Evolutionary conservation across 2,329 filamentous ascomycete genomes (phyloP).

Genomic region (Calonectria naviculata): DNA sequence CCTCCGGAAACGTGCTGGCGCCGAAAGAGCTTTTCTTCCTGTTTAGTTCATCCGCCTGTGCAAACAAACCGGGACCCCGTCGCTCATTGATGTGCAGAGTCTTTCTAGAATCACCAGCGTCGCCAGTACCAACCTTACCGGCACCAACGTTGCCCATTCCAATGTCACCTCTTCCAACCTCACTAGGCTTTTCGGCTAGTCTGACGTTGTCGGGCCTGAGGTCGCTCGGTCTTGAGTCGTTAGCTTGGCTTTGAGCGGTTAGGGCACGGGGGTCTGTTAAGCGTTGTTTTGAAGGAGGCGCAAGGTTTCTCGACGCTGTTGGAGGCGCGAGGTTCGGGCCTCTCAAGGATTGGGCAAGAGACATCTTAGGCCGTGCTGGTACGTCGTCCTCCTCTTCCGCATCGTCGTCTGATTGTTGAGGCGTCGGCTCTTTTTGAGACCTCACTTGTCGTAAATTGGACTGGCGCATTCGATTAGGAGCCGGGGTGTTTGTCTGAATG

Average conservation of each 20-base stretch:
- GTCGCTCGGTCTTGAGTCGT: not conserved
- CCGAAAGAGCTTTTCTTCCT: constrained; percentile 12
- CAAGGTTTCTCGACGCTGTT: not conserved
- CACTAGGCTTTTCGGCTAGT: too few species aligned
- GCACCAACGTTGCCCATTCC: not conserved
- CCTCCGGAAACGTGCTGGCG: constrained; percentile 10
- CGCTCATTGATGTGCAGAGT: not conserved
- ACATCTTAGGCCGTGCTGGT: not conserved
- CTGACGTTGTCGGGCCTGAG: not conserved
- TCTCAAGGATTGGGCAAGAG: not conserved
- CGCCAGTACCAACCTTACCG: not conserved
- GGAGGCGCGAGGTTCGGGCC: not conserved
- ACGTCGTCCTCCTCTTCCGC: not conserved
- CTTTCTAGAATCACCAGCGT: not conserved
- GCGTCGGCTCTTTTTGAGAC: not conserved
- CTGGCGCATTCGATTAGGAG: constrained; percentile 22
- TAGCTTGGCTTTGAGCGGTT: not conserved
- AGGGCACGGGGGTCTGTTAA: not conserved
- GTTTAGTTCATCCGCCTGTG: not conserved
- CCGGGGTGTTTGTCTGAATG: constrained; percentile 36
- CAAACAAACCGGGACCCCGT: constrained; percentile 20
- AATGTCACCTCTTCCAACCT: too few species aligned
- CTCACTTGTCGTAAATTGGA: not conserved
- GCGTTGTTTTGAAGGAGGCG: not conserved
- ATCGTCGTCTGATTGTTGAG: constrained; percentile 6